Evolutionary conservation across 2,329 filamentous ascomycete species (phyloP).

Genomic region (Blastomyces parvus): DNA sequence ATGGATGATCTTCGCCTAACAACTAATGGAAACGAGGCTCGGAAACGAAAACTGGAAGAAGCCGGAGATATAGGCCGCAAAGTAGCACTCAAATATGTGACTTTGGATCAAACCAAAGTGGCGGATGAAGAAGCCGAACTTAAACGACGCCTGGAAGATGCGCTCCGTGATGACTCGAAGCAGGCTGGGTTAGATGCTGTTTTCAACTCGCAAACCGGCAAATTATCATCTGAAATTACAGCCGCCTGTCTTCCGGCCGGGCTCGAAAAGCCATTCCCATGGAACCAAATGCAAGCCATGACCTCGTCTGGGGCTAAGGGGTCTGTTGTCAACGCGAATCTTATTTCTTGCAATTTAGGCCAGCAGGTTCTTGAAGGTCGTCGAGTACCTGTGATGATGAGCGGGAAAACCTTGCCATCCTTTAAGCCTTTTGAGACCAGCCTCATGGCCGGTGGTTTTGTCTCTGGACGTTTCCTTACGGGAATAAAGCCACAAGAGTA

Average conservation of each 20-base stretch:
- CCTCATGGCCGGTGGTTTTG: conserved; percentile 82
- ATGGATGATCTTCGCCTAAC: conserved; percentile 93
- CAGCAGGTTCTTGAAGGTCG: conserved; percentile 94
- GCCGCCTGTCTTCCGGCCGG: conserved; percentile 68
- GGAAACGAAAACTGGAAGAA: conserved; percentile 57
- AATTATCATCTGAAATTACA: conserved; percentile 71
- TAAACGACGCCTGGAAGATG: conserved; percentile 70
- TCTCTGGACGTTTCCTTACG: conserved; percentile 93
- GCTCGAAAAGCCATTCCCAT: conserved; percentile 83
- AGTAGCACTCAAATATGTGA: conserved; percentile 81
- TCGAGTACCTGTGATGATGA: conserved; percentile 93
- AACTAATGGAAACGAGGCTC: conserved; percentile 60
- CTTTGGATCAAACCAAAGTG: conserved; percentile 56
- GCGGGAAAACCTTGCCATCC: conserved; percentile 88
- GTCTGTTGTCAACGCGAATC: conserved; percentile 82
- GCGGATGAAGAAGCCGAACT: conserved; percentile 61
- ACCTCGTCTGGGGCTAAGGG: conserved; percentile 95
- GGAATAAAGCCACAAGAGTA: conserved; percentile 96
- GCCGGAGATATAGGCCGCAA: conserved; percentile 63
- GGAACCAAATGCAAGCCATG: conserved; percentile 99
- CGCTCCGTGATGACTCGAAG: conserved; percentile 82
- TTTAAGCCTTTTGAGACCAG: conserved; percentile 88
- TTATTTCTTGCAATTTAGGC: conserved; percentile 95
- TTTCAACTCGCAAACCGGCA: conserved; percentile 60
- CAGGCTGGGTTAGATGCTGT: conserved; percentile 83